Percentiles rank a stretch among this genome's conserved stretches.
phyloP scores from a whole-genome alignment of 108 stramenopile species.

The Pseudonitzschia delicatissima region DNA sequence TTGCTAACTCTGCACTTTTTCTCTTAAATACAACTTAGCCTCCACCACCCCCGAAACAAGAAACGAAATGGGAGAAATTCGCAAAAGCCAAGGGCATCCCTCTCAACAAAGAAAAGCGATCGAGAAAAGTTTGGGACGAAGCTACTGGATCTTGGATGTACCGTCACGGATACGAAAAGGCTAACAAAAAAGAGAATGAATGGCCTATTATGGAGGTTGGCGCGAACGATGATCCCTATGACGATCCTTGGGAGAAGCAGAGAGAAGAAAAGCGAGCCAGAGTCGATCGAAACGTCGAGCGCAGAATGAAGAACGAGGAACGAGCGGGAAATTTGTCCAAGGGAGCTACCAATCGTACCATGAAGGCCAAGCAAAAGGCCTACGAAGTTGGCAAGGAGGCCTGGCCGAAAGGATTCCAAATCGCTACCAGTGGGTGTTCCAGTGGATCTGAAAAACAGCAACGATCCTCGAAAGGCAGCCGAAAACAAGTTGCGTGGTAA shows the following conservation, averaged over 20 bases:
- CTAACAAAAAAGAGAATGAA: slow-evolving; percentile 65
- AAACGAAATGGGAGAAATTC: slow-evolving; percentile 91
- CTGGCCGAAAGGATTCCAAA: slow-evolving; percentile 36
- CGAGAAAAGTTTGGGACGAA: slow-evolving; percentile 90
- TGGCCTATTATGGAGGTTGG: slow-evolving; percentile 92
- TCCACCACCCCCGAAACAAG: slow-evolving; percentile 82
- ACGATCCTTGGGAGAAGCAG: slow-evolving; percentile 81
- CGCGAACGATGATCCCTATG: slow-evolving; percentile 75
- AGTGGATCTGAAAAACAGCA: slow-evolving; percentile 54
- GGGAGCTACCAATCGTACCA: slow-evolving; percentile 60
- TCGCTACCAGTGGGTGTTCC: slow-evolving; percentile 68
- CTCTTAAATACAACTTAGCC: slow-evolving; percentile 38
- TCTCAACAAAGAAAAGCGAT: slow-evolving; percentile 79
- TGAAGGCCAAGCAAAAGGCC: slow-evolving; percentile 54
- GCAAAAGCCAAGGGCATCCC: slow-evolving; percentile 81
- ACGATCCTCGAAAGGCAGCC: slow-evolving; percentile 12
- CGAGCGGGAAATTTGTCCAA: slow-evolving; percentile 55
- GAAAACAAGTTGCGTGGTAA: slow-evolving; percentile 55
- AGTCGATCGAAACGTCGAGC: slow-evolving; percentile 65
- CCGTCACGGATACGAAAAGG: slow-evolving; percentile 77
- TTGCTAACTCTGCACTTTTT: no score
- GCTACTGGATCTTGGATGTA: slow-evolving; percentile 79
- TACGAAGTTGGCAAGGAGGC: slow-evolving; percentile 51
- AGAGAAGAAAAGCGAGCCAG: slow-evolving; percentile 70
- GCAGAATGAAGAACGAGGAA: slow-evolving; percentile 78